These are phyloP conservation scores for Pichia paraexigua DNA, from an alignment of 805 yeast species.

Conservation along the genomic window DNA sequence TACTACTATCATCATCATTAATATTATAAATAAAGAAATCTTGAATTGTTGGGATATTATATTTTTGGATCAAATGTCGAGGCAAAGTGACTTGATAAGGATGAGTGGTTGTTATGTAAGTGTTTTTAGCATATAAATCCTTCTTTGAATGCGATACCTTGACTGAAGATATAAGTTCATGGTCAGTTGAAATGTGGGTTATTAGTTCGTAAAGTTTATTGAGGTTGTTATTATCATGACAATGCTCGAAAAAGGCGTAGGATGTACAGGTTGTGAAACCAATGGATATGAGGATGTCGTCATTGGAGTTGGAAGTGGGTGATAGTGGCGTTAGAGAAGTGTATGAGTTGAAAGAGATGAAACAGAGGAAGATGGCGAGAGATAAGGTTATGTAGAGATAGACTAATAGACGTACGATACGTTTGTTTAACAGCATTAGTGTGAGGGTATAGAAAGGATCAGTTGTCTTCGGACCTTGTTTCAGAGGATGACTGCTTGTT, in stretches of 20 bases:
- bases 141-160: not conserved
- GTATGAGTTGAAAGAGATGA: not conserved
- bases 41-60: not conserved
- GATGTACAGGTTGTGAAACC: conserved; percentile 2
- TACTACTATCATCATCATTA: not conserved
- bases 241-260: conserved; percentile 2
- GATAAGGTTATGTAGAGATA: too few species aligned
- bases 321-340: not conserved
- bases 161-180: not conserved
- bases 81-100: conserved; percentile 5
- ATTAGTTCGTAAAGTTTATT: not conserved
- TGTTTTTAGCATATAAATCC: not conserved
- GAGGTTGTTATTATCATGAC: not conserved
- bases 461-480: too few species aligned
- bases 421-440: not conserved
- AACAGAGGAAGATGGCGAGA: not conserved
- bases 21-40: conserved; percentile 1
- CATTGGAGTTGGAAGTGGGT: not conserved
- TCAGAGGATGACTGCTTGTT: too few species aligned
- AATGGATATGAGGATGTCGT: not conserved
- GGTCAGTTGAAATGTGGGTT: not conserved
- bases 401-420: not conserved
- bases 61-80: not conserved
- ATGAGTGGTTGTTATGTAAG: not conserved
- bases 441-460: too few species aligned